These are phyloP conservation scores for Penicillium concentricum DNA, from an alignment of 2,329 filamentous ascomycete species.

Conservation along the genomic window DNA sequence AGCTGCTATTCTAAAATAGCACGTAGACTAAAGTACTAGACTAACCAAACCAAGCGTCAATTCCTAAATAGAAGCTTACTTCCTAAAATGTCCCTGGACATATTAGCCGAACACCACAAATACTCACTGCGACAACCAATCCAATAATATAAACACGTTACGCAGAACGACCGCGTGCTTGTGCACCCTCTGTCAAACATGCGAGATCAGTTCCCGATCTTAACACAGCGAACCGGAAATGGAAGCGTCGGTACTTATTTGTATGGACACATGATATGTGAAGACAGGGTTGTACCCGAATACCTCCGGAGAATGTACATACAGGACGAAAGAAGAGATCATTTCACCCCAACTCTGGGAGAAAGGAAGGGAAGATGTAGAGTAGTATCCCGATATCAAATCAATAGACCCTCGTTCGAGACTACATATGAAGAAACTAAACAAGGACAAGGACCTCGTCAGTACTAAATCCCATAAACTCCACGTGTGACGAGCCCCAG, in stretches of 20 bases:
- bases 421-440: neutral
- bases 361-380: too few relatives aligned
- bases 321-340: neutral
- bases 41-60: neutral
- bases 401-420: neutral
- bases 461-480: neutral
- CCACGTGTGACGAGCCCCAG: neutral
- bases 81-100: neutral
- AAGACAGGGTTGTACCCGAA: neutral
- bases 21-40: neutral
- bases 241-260: neutral
- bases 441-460: neutral
- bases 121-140: neutral
- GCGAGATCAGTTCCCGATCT: conserved; percentile 6
- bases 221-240: neutral
- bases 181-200: neutral
- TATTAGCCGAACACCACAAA: neutral
- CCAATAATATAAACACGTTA: neutral
- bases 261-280: neutral
- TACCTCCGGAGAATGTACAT: neutral
- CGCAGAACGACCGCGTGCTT: conserved; percentile 1
- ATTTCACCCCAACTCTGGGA: too few relatives aligned
- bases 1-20: neutral
- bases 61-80: neutral
- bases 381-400: too few relatives aligned